Base-by-base conservation (phyloP, 1,139 yeast species). In the Martiniozyma asiatica region DNA sequence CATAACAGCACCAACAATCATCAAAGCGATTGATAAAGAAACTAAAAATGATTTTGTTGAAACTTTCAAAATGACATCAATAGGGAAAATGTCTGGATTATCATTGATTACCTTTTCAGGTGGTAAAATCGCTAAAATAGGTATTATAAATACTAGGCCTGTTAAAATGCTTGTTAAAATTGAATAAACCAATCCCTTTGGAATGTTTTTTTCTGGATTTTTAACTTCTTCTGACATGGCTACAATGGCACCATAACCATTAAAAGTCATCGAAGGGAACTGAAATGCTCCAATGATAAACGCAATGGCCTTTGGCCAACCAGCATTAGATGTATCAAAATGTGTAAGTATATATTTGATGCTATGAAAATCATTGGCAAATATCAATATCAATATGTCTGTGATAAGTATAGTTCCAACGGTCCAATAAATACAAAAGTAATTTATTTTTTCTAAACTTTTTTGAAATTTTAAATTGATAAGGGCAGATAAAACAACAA, bases 161-260 rank as follows among this genome's bases (percentile, higher is more conserved):
- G 78, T 74, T 11, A 72, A 41, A 0, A 75, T 64, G 3, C 92
- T 69, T 29, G 79, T 61, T 29, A 73, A 36, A 5, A 80, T 78
- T 2, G 92, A 71, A 33, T 68, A 61, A 1, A 78, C 56, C 46
- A 81, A 72, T 5, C 93, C 93, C 37, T 68, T 68, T n/a, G 94
- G 87, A 50, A 82, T 75, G 33, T 73, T 75, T 39, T 62, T 65
- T 46, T 80, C 87, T 0, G 93, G 89, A 22, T 63, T 63, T 42
- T 73, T 72, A 10, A 81, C 89, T 53, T 81, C 94, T 48, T 81
- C 94, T 21, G 85, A 73, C 62, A 81, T 68, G 6, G 89, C 76
- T 12, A 84, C 81, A 17, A 82, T 60, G 68, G 81, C 74, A 17
- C 89, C 89, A 50, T 77, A 81, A 0, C 93, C 93, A 37, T 81